A percentile compares a stretch with the other conserved stretches of the same genome.
Evolutionary conservation across 179 eudicot species (phyloP).

Genomic region (Camellia oleifera): DNA sequence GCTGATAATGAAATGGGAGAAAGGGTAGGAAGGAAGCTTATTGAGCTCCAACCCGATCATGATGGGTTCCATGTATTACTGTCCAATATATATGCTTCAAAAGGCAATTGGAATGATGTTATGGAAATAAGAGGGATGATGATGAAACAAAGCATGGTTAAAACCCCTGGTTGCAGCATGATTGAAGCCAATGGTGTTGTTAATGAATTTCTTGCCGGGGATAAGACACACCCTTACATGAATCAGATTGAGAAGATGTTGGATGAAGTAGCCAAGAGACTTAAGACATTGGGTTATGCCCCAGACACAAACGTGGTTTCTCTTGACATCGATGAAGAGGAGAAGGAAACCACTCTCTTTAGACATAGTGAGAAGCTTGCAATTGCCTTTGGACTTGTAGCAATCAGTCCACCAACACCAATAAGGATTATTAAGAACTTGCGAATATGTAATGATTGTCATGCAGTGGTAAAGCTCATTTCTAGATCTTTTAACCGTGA

Average conservation of each 20-base stretch:
- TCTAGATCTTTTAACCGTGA: constrained; percentile 37
- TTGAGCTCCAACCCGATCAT: constrained; percentile 57
- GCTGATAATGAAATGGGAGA: constrained; percentile 60
- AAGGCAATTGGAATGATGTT: constrained; percentile 57
- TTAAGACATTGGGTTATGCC: constrained; percentile 36
- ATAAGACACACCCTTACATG: constrained; percentile 36
- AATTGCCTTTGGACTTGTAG: constrained; percentile 39
- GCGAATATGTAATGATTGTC: constrained; percentile 45
- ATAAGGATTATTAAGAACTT: constrained; percentile 41
- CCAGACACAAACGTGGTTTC: constrained; percentile 29
- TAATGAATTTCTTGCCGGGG: constrained; percentile 51
- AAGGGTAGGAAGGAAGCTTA: constrained; percentile 54
- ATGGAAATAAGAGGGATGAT: constrained; percentile 42
- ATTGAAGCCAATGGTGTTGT: constrained; percentile 44
- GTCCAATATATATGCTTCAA: constrained; percentile 60
- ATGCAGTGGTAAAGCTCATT: constrained; percentile 36
- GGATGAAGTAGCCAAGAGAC: constrained; percentile 33
- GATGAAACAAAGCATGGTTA: constrained; percentile 40
- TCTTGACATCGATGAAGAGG: constrained; percentile 41
- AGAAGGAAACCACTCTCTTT: constrained; percentile 35
- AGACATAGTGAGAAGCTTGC: constrained; percentile 52
- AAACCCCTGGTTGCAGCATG: constrained; percentile 62
- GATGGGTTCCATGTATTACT: constrained; percentile 57
- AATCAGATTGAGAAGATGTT: constrained; percentile 41
- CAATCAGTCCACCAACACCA: constrained; percentile 28